phyloP scores from a whole-genome alignment of 495 filamentous ascomycete species.

The Xanthoparmelia taractica region DNA sequence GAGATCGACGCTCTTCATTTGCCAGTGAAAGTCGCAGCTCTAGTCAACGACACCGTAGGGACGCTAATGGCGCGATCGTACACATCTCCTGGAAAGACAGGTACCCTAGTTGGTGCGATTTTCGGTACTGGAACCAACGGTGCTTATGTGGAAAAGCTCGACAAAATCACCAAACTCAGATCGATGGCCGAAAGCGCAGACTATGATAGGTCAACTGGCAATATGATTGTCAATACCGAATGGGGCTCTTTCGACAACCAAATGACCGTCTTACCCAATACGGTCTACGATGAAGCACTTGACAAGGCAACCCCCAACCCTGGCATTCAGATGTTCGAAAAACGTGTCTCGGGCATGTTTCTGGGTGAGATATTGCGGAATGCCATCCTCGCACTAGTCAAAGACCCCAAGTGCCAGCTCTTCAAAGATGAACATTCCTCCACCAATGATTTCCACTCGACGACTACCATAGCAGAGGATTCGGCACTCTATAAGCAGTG shows the following conservation, averaged over 20 bases:
- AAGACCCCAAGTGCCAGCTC: constrained; percentile 51
- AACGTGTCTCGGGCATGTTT: constrained; percentile 97
- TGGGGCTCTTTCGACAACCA: constrained; percentile 98
- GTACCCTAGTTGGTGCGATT: constrained; percentile 84
- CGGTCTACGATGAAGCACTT: constrained; percentile 69
- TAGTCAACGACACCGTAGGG: constrained; percentile 96
- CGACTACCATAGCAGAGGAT: constrained; percentile 54
- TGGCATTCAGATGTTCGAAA: constrained; percentile 98
- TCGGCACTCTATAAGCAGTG: constrained; percentile 70
- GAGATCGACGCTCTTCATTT: constrained; percentile 83
- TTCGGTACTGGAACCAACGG: constrained; percentile 42
- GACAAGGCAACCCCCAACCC: constrained; percentile 82
- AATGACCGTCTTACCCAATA: constrained; percentile 76
- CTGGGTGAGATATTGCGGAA: constrained; percentile 86
- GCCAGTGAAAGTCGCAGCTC: constrained; percentile 83
- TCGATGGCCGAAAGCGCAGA: constrained; percentile 39
- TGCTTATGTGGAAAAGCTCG: constrained; percentile 41
- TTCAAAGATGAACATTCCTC: constrained; percentile 62
- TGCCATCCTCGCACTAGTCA: constrained; percentile 58
- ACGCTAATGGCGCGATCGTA: constrained; percentile 97
- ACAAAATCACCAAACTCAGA: constrained; percentile 42
- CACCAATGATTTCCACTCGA: constrained; percentile 56
- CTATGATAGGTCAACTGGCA: constrained; percentile 74
- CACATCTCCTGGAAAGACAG: constrained; percentile 79
- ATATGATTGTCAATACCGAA: constrained; percentile 97